phyloP scores from a whole-genome alignment of 2,329 filamentous ascomycete species.

The Thelonectria discophora region DNA sequence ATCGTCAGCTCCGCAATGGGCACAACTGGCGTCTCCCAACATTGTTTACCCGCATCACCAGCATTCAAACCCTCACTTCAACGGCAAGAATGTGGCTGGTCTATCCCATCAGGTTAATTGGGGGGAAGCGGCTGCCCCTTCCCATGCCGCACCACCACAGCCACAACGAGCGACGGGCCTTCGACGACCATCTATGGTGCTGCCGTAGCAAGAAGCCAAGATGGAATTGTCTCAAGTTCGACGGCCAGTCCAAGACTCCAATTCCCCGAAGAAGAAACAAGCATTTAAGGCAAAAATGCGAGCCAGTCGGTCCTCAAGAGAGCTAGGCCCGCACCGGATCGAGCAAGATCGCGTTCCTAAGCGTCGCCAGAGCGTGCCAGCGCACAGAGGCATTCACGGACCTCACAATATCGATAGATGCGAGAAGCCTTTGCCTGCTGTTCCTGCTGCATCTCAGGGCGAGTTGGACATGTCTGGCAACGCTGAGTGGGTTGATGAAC shows the following conservation, averaged over 20 bases:
- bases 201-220: slow-evolving; percentile 6
- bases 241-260: neutral
- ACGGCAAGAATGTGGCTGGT: neutral
- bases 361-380: slow-evolving; percentile 31
- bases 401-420: slow-evolving; percentile 1
- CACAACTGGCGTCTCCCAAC: neutral
- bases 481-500: slow-evolving; percentile 9
- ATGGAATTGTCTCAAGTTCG: neutral
- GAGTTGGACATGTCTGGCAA: neutral
- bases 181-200: slow-evolving; percentile 21
- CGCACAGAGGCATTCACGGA: slow-evolving; percentile 4
- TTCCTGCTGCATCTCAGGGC: slow-evolving; percentile 11
- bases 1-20: slow-evolving; percentile 29
- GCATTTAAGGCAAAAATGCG: slow-evolving; percentile 4
- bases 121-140: neutral
- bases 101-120: neutral
- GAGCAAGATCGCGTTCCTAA: slow-evolving; percentile 17
- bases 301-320: slow-evolving; percentile 19
- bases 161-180: slow-evolving; percentile 16
- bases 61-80: neutral
- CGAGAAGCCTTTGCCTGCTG: slow-evolving; percentile 21
- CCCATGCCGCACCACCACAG: slow-evolving; percentile 1
- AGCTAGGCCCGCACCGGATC: slow-evolving; percentile 7
- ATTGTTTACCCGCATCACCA: slow-evolving; percentile 12
- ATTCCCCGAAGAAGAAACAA: neutral